Evolutionary conservation across 306 rosid species (phyloP), one percentile per base, ranked within the genome.

Genomic region (Pterocarpus macrocarpus): DNA sequence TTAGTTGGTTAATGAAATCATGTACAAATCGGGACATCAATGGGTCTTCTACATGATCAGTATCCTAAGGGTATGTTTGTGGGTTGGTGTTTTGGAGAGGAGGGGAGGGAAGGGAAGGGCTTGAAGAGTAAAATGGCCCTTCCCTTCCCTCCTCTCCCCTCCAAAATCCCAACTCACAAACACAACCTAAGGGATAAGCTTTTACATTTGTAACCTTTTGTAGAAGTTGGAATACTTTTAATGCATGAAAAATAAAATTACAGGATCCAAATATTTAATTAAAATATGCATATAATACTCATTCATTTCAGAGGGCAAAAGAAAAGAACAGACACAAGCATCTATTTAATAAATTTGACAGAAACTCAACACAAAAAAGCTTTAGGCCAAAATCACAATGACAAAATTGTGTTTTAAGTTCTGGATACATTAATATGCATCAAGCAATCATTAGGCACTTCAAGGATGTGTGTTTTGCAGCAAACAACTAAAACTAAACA

Each of bases 391-490:
- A 30, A 64, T 13, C 15, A 52, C 17, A 67, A 3, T 47, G 32
- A 69, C 16, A 75, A 66, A 77, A 70, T 66, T 70, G 17, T 22
- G 5, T 56, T 47, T 13, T 59, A 61, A 52, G 35, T 47, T 79
- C 47, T 55, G 9, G 45, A 15, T 32, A 35, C 63, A 50, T 13
- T 52, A n/a, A 70, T 8, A n/a, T 14, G 75, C 41, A 69, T 39
- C 71, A 66, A 66, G 45, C 35, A 17, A 16, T 32, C 32, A 66
- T 16, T 61, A 32, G 12, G 8, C 13, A 66, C 34, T 16, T 16
- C 53, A 41, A 16, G 15, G 52, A 39, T 61, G 11, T 10, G 1
- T n/a, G 28, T 43, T 43, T 65, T 39, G n/a, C 8, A 39, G 50
- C 50, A 39, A 65, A 6, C 32, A 65, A 65, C 33, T 64, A 68